Conservation (phyloP, 2,329 filamentous ascomycete species). For the Penicillium sclerotigenum region DNA sequence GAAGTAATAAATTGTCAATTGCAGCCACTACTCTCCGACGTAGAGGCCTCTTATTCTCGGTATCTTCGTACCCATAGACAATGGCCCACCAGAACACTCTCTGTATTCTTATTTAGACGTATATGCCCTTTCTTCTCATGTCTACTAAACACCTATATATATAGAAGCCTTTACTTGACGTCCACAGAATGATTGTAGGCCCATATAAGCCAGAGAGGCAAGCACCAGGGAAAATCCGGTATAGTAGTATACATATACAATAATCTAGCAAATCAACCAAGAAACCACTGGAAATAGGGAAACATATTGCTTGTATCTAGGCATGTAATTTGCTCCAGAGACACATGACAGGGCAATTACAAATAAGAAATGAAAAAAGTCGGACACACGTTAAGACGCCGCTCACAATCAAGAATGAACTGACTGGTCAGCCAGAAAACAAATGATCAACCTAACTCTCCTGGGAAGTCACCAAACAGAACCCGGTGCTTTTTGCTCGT, state of each 20-base stretch:
- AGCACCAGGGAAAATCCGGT: background rate
- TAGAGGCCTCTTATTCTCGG: background rate
- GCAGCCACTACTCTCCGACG: background rate
- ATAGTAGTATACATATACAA: conserved; percentile 4
- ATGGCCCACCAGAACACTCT: background rate
- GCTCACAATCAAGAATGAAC: conserved; percentile 25
- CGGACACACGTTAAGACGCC: conserved; percentile 30
- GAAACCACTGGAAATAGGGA: conserved; percentile 1
- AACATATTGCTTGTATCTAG: conserved; percentile 21
- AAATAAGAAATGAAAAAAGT: conserved; percentile 16
- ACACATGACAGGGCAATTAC: conserved; percentile 20
- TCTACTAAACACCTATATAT: background rate
- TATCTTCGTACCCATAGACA: background rate
- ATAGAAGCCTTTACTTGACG: no score
- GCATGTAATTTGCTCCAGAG: conserved; percentile 15
- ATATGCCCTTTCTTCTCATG: background rate
- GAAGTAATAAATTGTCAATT: background rate
- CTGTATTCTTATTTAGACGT: background rate
- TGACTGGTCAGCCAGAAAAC: conserved; percentile 19
- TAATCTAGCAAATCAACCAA: conserved; percentile 1
- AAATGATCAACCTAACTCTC: conserved; percentile 25
- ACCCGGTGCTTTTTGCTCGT: conserved; percentile 13
- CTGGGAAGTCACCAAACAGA: conserved; percentile 12
- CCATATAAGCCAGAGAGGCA: background rate
- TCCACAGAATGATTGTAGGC: no score